Conservation (phyloP, 768 basidiomycete species). For the Boletus reticuloceps region DNA sequence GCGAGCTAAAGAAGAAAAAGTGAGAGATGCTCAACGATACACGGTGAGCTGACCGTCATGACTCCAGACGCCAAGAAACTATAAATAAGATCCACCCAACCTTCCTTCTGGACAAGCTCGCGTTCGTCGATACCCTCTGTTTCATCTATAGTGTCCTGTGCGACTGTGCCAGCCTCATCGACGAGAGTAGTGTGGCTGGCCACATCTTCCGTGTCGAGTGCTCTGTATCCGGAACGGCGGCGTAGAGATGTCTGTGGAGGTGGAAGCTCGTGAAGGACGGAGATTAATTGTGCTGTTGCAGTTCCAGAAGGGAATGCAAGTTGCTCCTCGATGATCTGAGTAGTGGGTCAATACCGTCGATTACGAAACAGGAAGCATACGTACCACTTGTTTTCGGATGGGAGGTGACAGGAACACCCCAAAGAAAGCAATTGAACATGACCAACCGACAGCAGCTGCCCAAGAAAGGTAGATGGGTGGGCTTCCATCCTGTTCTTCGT, state of each 20-base stretch:
- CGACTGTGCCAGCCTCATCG: conserved; percentile 1
- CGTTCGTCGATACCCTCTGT: conserved; percentile 34
- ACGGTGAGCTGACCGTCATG: conserved; percentile 62
- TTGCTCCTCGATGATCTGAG: conserved; percentile 89
- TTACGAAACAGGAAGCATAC: conserved; percentile 24
- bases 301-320: conserved; percentile 94
- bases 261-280: conserved; percentile 79
- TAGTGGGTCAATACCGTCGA: conserved; percentile 2
- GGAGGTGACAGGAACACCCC: conserved; percentile 98
- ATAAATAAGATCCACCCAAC: conserved; percentile 75
- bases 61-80: conserved; percentile 75
- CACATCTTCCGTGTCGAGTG: conserved; percentile 32
- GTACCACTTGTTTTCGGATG: conserved; percentile 88
- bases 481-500: conserved; percentile 69
- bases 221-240: conserved; percentile 56
- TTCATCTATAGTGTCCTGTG: conserved; percentile 27
- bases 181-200: conserved; percentile 13
- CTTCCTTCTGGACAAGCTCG: conserved; percentile 56
- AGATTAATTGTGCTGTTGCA: conserved; percentile 92
- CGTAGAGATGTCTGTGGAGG: conserved; percentile 59
- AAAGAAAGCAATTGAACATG: conserved; percentile 89
- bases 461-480: conserved; percentile 74
- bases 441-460: conserved; percentile 79
- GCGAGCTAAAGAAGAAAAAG: conserved; percentile 49
- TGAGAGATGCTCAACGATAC: not conserved